Conservation (phyloP, 2,329 filamentous ascomycete species). For the Cladosporium colombiae region DNA sequence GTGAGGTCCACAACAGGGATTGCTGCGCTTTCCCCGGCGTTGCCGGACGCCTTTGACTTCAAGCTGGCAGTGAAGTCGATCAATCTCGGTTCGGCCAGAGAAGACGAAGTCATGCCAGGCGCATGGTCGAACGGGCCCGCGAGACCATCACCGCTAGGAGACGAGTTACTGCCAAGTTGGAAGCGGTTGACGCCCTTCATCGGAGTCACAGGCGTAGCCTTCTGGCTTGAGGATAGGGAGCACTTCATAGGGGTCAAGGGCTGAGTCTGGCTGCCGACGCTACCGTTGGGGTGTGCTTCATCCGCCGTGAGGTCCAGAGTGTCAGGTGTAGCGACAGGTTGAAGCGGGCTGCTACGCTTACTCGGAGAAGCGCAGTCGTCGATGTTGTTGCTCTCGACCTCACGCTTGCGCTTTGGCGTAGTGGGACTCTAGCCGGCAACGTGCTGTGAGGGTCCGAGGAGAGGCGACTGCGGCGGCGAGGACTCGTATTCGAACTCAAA, state of each 20-base stretch:
- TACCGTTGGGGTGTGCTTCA: not conserved
- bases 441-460: not conserved
- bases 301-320: not conserved
- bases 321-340: not conserved
- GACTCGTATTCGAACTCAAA: not conserved
- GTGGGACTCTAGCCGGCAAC: not conserved
- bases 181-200: not conserved
- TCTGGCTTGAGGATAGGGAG: not conserved
- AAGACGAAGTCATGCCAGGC: not conserved
- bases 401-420: constrained; percentile 13
- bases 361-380: not conserved
- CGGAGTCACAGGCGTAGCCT: not conserved
- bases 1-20: not conserved
- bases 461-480: not conserved
- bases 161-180: not conserved
- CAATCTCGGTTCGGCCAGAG: not conserved
- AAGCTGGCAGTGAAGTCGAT: not conserved
- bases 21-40: not conserved
- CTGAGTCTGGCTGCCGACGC: not conserved
- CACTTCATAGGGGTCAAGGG: not conserved
- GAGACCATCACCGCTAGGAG: not conserved
- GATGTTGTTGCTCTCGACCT: not conserved
- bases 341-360: not conserved
- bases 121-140: not conserved
- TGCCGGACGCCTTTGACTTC: not conserved